These are phyloP conservation scores for Fusarium tricinctum DNA, from an alignment of 2,329 filamentous ascomycete species.

Conservation along the genomic window DNA sequence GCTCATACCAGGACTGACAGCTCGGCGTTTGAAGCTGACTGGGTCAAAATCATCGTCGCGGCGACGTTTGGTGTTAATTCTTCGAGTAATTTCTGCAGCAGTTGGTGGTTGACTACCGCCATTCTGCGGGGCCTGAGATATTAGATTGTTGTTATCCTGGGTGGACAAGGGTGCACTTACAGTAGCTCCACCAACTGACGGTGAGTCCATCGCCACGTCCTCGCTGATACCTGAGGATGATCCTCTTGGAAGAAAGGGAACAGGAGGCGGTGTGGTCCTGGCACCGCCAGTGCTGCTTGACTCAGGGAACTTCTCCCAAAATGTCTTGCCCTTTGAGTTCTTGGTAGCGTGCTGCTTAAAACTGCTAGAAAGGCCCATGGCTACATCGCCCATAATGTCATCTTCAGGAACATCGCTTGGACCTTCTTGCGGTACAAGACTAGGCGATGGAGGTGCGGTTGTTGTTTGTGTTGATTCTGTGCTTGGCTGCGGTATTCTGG, in stretches of 20 bases:
- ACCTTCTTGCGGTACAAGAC: constrained; percentile 72
- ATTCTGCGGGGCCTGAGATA: constrained; percentile 46
- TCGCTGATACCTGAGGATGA: constrained; percentile 75
- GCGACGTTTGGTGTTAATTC: constrained; percentile 85
- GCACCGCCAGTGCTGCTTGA: constrained; percentile 67
- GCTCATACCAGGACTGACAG: constrained; percentile 92
- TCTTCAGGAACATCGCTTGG: constrained; percentile 80
- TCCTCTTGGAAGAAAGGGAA: constrained; percentile 70
- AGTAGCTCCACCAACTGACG: constrained; percentile 59
- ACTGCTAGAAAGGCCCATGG: constrained; percentile 68
- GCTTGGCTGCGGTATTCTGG: constrained; percentile 55
- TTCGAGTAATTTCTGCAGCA: constrained; percentile 80
- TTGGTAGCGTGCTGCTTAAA: constrained; percentile 82
- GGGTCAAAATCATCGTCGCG: constrained; percentile 93
- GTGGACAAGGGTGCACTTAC: constrained; percentile 43
- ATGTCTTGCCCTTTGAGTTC: constrained; percentile 77
- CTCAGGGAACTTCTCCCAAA: constrained; percentile 84
- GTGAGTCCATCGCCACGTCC: constrained; percentile 80
- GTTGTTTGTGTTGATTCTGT: constrained; percentile 63
- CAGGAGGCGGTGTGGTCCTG: constrained; percentile 74
- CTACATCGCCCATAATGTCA: constrained; percentile 72
- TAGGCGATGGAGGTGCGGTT: constrained; percentile 78
- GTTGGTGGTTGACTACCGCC: constrained; percentile 66
- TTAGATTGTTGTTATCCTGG: constrained; percentile 37
- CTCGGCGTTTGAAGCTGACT: constrained; percentile 87